Conservation (phyloP, 2,329 filamentous ascomycete genomes). For the Penicillium freii region DNA sequence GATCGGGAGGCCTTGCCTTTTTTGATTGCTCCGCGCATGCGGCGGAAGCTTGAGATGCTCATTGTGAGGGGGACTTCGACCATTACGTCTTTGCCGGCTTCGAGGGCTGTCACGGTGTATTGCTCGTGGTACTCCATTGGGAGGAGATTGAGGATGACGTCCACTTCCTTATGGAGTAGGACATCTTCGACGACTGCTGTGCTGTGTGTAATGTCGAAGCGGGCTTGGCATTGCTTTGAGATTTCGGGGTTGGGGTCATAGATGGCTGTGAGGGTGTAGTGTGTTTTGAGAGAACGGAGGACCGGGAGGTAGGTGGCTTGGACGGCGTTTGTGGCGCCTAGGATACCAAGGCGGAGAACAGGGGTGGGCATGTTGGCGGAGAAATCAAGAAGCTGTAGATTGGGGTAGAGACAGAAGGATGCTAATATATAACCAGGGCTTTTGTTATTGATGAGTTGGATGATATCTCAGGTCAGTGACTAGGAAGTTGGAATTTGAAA, state of each 20-base stretch:
- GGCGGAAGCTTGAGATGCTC: conserved; percentile 46
- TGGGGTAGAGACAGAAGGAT: background rate
- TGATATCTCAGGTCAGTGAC: background rate
- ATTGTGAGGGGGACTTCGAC: conserved; percentile 60
- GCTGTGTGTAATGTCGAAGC: conserved; percentile 25
- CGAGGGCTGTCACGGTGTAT: conserved; percentile 53
- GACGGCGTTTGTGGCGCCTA: conserved; percentile 45
- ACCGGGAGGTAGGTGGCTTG: conserved; percentile 56
- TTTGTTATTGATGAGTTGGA: background rate
- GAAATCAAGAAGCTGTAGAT: background rate
- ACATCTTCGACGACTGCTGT: conserved; percentile 44
- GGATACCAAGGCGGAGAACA: conserved; percentile 35
- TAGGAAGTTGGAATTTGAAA: background rate
- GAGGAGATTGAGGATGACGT: conserved; percentile 54
- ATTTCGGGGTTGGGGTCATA: conserved; percentile 43
- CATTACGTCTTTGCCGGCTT: conserved; percentile 56
- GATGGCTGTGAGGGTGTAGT: conserved; percentile 50
- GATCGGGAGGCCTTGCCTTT: conserved; percentile 7
- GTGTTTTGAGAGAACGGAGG: conserved; percentile 42
- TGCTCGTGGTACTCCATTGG: conserved; percentile 56
- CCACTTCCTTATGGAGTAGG: conserved; percentile 47
- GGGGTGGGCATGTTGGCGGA: conserved; percentile 20
- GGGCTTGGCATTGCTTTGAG: conserved; percentile 2
- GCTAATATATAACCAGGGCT: background rate
- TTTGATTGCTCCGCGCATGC: conserved; percentile 48